Percentiles rank a stretch among this genome's conserved stretches.
These are phyloP conservation scores for Trichomonascaceae sp. DNA, from an alignment of 1,139 yeast genomes.

Conservation along the genomic window DNA sequence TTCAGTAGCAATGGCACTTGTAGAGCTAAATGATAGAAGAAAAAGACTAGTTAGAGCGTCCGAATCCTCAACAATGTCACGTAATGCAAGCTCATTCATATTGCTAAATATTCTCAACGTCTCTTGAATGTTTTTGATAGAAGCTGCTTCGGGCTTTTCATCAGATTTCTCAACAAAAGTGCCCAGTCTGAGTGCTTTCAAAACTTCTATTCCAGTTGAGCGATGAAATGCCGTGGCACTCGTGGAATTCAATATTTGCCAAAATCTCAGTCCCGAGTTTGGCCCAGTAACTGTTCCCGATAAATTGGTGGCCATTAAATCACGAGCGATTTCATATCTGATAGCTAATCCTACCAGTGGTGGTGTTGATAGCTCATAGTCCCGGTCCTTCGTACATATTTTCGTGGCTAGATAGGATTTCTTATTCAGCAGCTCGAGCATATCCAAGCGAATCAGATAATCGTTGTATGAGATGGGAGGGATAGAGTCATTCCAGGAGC, in stretches of 20 bases:
- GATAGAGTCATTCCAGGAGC: neutral
- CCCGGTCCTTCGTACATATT: neutral
- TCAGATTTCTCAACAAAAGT: neutral
- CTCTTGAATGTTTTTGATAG: neutral
- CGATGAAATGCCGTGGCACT: neutral
- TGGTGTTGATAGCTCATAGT: neutral
- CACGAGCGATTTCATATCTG: conserved; percentile 1
- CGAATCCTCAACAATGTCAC: neutral
- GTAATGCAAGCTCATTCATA: conserved; percentile 1
- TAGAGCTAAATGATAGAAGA: conserved; percentile 13
- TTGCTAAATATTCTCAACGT: conserved; percentile 1
- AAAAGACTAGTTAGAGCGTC: conserved; percentile 3
- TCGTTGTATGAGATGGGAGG: conserved; percentile 1
- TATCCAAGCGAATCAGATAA: conserved; percentile 3
- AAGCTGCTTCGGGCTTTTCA: neutral
- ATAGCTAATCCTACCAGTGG: neutral
- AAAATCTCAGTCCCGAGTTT: no score
- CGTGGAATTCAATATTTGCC: conserved; percentile 1
- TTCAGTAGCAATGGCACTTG: conserved; percentile 28
- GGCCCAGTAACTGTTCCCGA: neutral
- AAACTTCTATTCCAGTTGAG: neutral
- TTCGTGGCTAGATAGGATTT: neutral
- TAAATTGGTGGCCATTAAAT: neutral
- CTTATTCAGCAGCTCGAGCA: neutral
- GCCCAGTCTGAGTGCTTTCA: neutral